Conservation (phyloP, 2,329 filamentous ascomycete genomes). For the Ascochyta clinopodiicola region DNA sequence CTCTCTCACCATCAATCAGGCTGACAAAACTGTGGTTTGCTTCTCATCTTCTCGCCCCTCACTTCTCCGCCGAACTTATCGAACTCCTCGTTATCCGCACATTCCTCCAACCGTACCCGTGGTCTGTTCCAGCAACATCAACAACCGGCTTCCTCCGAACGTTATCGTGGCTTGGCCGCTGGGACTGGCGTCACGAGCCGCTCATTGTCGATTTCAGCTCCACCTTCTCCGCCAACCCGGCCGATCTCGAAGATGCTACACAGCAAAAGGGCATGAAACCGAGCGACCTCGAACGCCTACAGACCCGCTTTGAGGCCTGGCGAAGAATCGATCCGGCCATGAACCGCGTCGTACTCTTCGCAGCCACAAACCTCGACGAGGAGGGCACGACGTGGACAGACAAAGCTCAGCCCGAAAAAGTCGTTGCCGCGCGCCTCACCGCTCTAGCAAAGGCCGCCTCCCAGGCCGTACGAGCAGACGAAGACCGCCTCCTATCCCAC, state of each 20-base stretch:
- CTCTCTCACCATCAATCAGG: slow-evolving; percentile 82
- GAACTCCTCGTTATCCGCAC: slow-evolving; percentile 80
- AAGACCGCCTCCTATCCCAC: slow-evolving; percentile 54
- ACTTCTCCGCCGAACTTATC: slow-evolving; percentile 80
- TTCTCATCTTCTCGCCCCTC: slow-evolving; percentile 76
- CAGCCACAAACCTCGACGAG: slow-evolving; percentile 77
- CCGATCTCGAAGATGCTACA: slow-evolving; percentile 26
- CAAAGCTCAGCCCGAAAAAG: slow-evolving; percentile 71
- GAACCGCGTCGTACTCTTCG: slow-evolving; percentile 82
- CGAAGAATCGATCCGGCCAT: slow-evolving; percentile 86
- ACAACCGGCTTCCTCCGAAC: slow-evolving; percentile 83
- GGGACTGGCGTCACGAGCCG: slow-evolving; percentile 90
- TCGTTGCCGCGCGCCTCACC: slow-evolving; percentile 84
- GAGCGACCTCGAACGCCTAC: slow-evolving; percentile 67
- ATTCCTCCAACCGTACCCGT: slow-evolving; percentile 84
- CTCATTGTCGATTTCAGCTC: slow-evolving; percentile 76
- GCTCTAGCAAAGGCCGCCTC: slow-evolving; percentile 77
- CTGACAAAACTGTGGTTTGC: slow-evolving; percentile 90
- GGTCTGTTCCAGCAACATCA: slow-evolving; percentile 76
- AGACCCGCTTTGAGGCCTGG: slow-evolving; percentile 80
- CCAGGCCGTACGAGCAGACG: slow-evolving; percentile 56
- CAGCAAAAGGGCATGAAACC: slow-evolving; percentile 56
- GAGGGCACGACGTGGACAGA: slow-evolving; percentile 84
- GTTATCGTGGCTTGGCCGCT: slow-evolving; percentile 78
- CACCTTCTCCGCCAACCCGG: slow-evolving; percentile 26